Percentiles rank a stretch among this genome's conserved stretches.
phyloP scores from a whole-genome alignment of 495 filamentous ascomycete genomes.

The Amniculicola lignicola region DNA sequence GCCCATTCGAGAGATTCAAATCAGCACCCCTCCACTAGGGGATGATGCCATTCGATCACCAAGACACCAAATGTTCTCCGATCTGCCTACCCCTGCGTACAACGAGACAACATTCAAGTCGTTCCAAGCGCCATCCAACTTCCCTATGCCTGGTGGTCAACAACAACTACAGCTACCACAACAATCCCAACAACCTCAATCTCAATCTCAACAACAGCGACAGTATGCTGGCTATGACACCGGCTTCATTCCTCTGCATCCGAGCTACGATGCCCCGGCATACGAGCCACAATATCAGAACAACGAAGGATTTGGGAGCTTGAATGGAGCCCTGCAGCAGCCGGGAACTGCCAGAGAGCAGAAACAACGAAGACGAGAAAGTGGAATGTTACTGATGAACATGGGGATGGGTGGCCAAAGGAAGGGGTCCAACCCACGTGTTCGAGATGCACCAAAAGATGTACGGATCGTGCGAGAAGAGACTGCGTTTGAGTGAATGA shows the following conservation, averaged over 20 bases:
- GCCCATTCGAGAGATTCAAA: slow-evolving; percentile 48
- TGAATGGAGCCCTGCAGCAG: slow-evolving; percentile 40
- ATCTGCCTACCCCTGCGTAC: slow-evolving; percentile 64
- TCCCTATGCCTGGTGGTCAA: slow-evolving; percentile 20
- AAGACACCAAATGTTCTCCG: slow-evolving; percentile 66
- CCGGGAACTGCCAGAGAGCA: slow-evolving; percentile 21
- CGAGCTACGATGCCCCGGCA: slow-evolving; percentile 51
- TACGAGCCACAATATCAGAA: slow-evolving; percentile 36
- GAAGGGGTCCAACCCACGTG: slow-evolving; percentile 32
- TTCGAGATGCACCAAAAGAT: slow-evolving; percentile 8
- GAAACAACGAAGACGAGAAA: slow-evolving; percentile 38
- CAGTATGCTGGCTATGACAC: slow-evolving; percentile 47
- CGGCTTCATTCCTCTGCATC: slow-evolving; percentile 61
- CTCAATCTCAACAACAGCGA: slow-evolving; percentile 31
- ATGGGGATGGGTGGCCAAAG: slow-evolving; percentile 29
- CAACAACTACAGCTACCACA: slow-evolving; percentile 2
- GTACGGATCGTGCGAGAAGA: slow-evolving; percentile 29
- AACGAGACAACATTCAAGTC: slow-evolving; percentile 57
- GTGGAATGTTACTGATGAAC: slow-evolving; percentile 39
- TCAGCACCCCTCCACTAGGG: slow-evolving; percentile 46
- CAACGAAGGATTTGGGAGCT: slow-evolving; percentile 37
- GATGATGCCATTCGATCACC: slow-evolving; percentile 65
- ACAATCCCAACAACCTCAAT: slow-evolving; percentile 9
- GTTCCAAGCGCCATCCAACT: slow-evolving; percentile 19
- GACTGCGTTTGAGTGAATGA: slow-evolving; percentile 27